phyloP scores from a whole-genome alignment of 2,329 filamentous ascomycete species.

The Phyllosticta citribraziliensis region DNA sequence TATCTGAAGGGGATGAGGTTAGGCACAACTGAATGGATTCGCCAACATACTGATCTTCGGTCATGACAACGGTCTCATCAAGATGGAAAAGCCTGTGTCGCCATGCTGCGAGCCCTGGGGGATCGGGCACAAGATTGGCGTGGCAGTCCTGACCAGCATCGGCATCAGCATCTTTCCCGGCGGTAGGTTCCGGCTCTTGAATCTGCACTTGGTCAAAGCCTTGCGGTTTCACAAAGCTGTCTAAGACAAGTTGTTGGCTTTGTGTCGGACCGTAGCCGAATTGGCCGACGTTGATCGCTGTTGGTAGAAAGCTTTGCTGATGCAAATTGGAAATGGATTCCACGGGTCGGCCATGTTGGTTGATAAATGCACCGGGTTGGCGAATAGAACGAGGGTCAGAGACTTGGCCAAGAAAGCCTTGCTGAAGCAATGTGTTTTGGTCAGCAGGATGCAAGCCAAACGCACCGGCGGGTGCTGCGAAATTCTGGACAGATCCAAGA shows the following conservation, averaged over 20 bases:
- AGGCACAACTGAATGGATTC: not conserved
- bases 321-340: conserved; percentile 17
- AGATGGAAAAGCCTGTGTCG: conserved; percentile 64
- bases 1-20: conserved; percentile 41
- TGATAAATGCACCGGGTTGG: conserved; percentile 16
- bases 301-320: conserved; percentile 17
- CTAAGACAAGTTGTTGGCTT: not conserved
- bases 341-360: conserved; percentile 16
- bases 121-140: conserved; percentile 52
- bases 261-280: conserved; percentile 15
- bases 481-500: not conserved
- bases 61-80: conserved; percentile 62
- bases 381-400: conserved; percentile 17
- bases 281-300: conserved; percentile 12
- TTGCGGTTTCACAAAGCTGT: not conserved
- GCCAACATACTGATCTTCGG: conserved; percentile 56
- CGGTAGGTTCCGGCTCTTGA: not conserved
- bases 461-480: conserved; percentile 16
- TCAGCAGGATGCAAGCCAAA: conserved; percentile 32
- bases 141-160: conserved; percentile 36
- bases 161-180: not conserved
- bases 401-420: conserved; percentile 3
- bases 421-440: conserved; percentile 11
- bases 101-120: conserved; percentile 60
- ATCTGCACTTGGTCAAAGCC: not conserved